phyloP scores from a whole-genome alignment of 257 asterid genomes.

The Penstemon newberryi region DNA sequence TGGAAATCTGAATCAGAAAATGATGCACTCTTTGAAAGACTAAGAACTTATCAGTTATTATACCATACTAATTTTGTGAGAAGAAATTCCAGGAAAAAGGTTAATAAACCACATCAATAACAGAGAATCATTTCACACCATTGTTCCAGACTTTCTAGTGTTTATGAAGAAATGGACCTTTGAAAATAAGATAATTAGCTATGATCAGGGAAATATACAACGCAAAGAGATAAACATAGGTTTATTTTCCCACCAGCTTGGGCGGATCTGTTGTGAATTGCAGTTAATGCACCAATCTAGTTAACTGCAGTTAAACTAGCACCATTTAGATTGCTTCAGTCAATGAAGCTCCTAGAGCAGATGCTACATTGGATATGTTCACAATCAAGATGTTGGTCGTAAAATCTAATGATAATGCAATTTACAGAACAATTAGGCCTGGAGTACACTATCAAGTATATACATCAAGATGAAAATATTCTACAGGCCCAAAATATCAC shows the following conservation, averaged over 20 bases:
- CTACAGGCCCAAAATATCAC: neutral
- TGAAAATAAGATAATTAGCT: neutral
- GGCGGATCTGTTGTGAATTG: neutral
- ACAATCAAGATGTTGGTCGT: constrained; percentile 15
- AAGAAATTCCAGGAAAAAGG: neutral
- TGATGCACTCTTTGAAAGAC: constrained; percentile 6
- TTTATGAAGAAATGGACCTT: constrained; percentile 10
- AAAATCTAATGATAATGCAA: neutral
- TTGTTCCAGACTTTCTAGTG: constrained; percentile 3
- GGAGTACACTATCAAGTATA: constrained; percentile 8
- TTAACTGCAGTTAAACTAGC: constrained; percentile 14
- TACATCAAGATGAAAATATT: neutral
- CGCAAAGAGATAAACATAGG: neutral
- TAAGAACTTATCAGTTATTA: neutral
- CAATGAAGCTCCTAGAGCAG: neutral
- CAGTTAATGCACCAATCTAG: constrained; percentile 13
- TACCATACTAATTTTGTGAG: neutral
- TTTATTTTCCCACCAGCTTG: neutral
- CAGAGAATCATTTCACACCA: neutral
- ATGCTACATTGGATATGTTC: constrained; percentile 6
- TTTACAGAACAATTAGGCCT: constrained; percentile 1
- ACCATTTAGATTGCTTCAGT: neutral
- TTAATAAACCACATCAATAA: constrained; percentile 12
- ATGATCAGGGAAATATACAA: constrained; percentile 15
- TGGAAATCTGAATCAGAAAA: constrained; percentile 14